Conservation (phyloP, 148 eudicot species). For the Nepenthes mirabilis region DNA sequence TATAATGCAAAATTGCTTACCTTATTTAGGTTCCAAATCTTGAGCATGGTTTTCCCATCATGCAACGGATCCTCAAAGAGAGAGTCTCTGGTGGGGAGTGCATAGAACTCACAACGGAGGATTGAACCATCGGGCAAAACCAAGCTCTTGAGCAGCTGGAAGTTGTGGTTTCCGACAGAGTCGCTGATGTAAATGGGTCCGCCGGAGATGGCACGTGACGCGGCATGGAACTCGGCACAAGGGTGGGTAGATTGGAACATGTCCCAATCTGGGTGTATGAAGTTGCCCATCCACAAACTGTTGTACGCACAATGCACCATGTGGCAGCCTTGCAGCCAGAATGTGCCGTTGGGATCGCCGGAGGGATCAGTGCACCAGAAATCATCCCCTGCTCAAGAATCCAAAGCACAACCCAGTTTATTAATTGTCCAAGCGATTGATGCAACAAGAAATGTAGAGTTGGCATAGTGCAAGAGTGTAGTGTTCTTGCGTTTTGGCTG, state of each 20-base stretch:
- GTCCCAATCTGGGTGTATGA: conserved; percentile 97
- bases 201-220: conserved; percentile 83
- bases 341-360: conserved; percentile 86
- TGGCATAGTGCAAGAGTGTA: neutral
- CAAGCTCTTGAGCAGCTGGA: conserved; percentile 46
- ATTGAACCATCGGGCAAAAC: conserved; percentile 80
- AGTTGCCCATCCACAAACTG: conserved; percentile 92
- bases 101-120: conserved; percentile 59
- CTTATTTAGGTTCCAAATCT: conserved; percentile 93
- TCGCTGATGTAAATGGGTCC: conserved; percentile 88
- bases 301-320: conserved; percentile 97
- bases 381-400: conserved; percentile 48
- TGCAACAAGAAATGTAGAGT: no score
- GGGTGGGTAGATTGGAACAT: conserved; percentile 96
- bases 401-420: no score
- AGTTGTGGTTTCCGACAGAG: conserved; percentile 68
- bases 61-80: conserved; percentile 82
- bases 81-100: conserved; percentile 73
- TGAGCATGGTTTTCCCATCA: conserved; percentile 80
- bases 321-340: conserved; percentile 94
- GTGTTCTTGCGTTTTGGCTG: no score
- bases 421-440: no score
- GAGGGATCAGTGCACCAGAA: conserved; percentile 93
- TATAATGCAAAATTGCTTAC: conserved; percentile 11
- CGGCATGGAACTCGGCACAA: conserved; percentile 93